A percentile compares a stretch with the other conserved stretches of the same genome.
phyloP scores from a whole-genome alignment of 306 rosid genomes.

The Luffa aegyptiaca region DNA sequence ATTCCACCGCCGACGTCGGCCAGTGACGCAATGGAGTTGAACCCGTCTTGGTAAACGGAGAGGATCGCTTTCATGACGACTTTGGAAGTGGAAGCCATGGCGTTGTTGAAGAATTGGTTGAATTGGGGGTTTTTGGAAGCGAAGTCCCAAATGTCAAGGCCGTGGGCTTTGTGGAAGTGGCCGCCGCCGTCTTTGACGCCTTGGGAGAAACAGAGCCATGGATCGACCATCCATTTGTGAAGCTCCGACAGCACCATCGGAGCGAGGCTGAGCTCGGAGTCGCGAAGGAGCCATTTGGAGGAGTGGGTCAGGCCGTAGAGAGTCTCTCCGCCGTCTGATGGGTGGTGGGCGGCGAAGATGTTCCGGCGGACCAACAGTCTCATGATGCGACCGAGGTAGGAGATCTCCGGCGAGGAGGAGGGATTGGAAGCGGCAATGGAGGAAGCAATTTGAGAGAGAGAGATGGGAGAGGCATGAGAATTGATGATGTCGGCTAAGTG shows the following conservation, averaged over 20 bases:
- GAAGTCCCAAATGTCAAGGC: slow-evolving; percentile 18
- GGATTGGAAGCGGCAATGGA: background rate
- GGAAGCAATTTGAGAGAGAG: slow-evolving; percentile 22
- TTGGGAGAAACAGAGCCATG: slow-evolving; percentile 21
- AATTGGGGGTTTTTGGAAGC: slow-evolving; percentile 14
- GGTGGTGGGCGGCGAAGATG: slow-evolving; percentile 18
- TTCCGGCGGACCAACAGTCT: slow-evolving; percentile 16
- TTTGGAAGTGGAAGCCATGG: slow-evolving; percentile 15
- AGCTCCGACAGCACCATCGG: slow-evolving; percentile 9
- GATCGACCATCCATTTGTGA: slow-evolving; percentile 11
- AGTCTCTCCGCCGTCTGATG: slow-evolving; percentile 1
- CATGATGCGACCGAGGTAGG: slow-evolving; percentile 31
- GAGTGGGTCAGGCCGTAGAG: slow-evolving; percentile 16
- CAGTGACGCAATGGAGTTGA: background rate
- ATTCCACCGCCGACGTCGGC: slow-evolving; percentile 18
- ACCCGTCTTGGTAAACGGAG: slow-evolving; percentile 11
- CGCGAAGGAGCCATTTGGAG: slow-evolving; percentile 20
- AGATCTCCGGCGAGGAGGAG: slow-evolving; percentile 13
- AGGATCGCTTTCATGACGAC: slow-evolving; percentile 11
- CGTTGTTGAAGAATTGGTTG: slow-evolving; percentile 12
- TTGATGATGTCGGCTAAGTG: slow-evolving; percentile 29
- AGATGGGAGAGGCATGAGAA: slow-evolving; percentile 16
- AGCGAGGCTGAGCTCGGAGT: slow-evolving; percentile 7
- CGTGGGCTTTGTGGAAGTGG: slow-evolving; percentile 22
- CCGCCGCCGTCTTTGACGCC: slow-evolving; percentile 23